Conservation (phyloP, 2,329 filamentous ascomycete genomes). For the Colletotrichum kahawae region DNA sequence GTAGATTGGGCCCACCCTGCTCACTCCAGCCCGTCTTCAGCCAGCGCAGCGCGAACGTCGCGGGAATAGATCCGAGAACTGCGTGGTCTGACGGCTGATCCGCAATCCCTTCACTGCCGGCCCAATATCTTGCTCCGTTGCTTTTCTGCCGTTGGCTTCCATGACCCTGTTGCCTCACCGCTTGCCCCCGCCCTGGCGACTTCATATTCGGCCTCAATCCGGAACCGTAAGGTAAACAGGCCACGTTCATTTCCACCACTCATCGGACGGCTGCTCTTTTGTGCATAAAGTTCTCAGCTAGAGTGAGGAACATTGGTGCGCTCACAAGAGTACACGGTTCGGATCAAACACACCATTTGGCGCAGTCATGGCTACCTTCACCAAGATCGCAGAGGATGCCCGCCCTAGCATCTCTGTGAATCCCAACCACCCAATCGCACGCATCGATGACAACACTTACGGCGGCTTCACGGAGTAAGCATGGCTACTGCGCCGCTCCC, state of each 20-base stretch:
- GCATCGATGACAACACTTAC: constrained; percentile 83
- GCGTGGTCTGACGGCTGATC: background rate
- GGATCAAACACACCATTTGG: background rate
- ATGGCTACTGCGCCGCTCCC: background rate
- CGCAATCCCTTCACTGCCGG: constrained; percentile 2
- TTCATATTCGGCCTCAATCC: constrained; percentile 20
- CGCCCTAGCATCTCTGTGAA: constrained; percentile 70
- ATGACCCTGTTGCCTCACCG: constrained; percentile 6
- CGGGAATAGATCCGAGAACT: background rate
- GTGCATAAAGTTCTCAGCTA: background rate
- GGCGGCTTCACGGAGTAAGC: constrained; percentile 82
- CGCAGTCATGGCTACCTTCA: constrained; percentile 72
- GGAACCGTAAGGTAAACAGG: background rate
- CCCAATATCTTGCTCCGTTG: background rate
- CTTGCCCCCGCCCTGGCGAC: constrained; percentile 15
- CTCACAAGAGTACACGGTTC: background rate
- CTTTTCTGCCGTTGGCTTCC: constrained; percentile 8
- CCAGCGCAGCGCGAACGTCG: background rate
- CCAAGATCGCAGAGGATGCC: constrained; percentile 65
- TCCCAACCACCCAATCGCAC: constrained; percentile 67
- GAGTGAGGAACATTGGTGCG: background rate
- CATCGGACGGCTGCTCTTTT: constrained; percentile 1
- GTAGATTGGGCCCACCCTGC: background rate
- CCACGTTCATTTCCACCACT: constrained; percentile 19
- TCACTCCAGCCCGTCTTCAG: background rate